These are phyloP conservation scores for Handroanthus guayacan DNA, from an alignment of 257 asterid species.

Conservation along the genomic window DNA sequence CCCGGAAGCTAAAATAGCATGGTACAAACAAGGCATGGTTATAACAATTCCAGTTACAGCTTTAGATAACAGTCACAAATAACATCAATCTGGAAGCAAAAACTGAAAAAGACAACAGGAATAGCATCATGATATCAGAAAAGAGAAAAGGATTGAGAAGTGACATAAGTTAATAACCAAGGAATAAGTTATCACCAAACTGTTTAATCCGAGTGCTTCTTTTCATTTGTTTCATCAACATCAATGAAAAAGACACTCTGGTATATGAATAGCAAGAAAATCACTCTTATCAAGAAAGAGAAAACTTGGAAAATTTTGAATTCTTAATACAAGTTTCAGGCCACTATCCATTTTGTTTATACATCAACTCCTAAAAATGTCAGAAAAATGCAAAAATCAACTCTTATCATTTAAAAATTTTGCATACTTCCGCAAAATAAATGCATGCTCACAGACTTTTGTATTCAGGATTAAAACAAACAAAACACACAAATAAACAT, in stretches of 20 bases:
- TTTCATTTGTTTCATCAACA: not conserved
- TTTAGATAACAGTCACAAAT: conserved; percentile 2
- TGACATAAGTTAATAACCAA: not conserved
- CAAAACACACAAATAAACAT: not conserved
- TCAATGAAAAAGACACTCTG: not conserved
- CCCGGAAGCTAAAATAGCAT: conserved; percentile 8
- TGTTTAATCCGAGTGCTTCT: not conserved
- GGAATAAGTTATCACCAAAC: not conserved
- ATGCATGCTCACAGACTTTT: not conserved
- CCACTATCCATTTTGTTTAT: not conserved
- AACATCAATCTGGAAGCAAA: conserved; percentile 9
- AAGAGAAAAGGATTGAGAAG: not conserved
- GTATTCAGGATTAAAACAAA: not conserved
- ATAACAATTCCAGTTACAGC: conserved; percentile 2
- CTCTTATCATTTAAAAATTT: not conserved
- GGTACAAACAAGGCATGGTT: conserved; percentile 11
- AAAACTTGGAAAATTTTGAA: not conserved
- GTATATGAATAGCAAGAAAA: not conserved
- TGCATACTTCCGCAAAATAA: not conserved
- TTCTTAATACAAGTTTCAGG: conserved; percentile 4
- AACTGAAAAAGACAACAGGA: conserved; percentile 17
- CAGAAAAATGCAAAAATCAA: conserved; percentile 1
- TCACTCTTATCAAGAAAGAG: not conserved
- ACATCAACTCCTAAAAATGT: not conserved
- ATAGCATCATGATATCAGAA: conserved; percentile 25